Percentiles rank a stretch among this genome's conserved stretches.
Conservation (phyloP, 2,329 filamentous ascomycete genomes). For the Trichoderma guizhouense region DNA sequence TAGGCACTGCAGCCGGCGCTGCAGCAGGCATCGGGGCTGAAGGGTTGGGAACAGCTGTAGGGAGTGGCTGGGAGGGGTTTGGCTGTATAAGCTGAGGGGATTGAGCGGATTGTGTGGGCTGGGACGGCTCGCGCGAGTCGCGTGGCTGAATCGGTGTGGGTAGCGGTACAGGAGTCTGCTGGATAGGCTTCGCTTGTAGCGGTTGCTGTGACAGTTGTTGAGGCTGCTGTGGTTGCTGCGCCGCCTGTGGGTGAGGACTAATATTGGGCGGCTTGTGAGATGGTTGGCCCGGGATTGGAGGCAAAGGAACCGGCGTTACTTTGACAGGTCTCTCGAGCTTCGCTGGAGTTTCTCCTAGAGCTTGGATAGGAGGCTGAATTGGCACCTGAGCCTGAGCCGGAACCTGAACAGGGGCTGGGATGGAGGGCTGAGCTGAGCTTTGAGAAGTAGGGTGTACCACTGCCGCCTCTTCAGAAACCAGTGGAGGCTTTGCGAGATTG, state of each 20-base stretch:
- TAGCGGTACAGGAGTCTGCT: neutral
- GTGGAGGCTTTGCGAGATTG: slow-evolving; percentile 25
- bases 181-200: slow-evolving; percentile 5
- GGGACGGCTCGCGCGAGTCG: slow-evolving; percentile 22
- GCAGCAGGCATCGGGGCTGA: neutral
- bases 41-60: slow-evolving; percentile 14
- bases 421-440: neutral
- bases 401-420: neutral
- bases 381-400: neutral
- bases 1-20: neutral
- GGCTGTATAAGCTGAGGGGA: neutral
- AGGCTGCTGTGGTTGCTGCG: slow-evolving; percentile 17
- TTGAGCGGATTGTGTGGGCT: slow-evolving; percentile 8
- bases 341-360: slow-evolving; percentile 21
- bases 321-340: slow-evolving; percentile 30
- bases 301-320: slow-evolving; percentile 38
- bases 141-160: slow-evolving; percentile 23
- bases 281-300: slow-evolving; percentile 33
- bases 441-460: slow-evolving; percentile 21
- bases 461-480: slow-evolving; percentile 27
- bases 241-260: slow-evolving; percentile 23
- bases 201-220: slow-evolving; percentile 15
- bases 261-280: slow-evolving; percentile 31
- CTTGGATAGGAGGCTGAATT: slow-evolving; percentile 16
- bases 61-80: slow-evolving; percentile 12